These are phyloP conservation scores for Amesomyces nigricolor DNA, from an alignment of 2,329 filamentous ascomycete species.

Conservation along the genomic window DNA sequence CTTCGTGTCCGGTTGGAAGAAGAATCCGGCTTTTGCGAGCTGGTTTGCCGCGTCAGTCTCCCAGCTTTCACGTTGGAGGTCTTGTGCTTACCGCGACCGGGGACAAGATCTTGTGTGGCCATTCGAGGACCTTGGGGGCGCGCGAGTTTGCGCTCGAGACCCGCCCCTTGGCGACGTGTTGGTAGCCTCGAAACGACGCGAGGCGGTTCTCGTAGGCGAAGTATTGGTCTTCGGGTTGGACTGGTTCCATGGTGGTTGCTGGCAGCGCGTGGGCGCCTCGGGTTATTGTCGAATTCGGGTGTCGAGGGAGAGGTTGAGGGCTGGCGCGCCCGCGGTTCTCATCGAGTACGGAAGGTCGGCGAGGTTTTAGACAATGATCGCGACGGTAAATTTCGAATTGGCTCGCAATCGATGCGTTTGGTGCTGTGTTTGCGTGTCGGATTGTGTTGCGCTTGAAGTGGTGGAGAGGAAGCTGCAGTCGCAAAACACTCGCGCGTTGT, in stretches of 20 bases:
- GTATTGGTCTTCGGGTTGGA: conserved; percentile 18
- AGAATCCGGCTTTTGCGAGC: conserved; percentile 90
- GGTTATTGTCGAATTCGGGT: not conserved
- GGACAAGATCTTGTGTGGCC: conserved; percentile 70
- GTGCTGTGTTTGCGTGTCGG: not conserved
- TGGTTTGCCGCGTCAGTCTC: conserved; percentile 37
- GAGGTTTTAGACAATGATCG: not conserved
- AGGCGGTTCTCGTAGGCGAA: conserved; percentile 65
- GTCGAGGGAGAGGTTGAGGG: not conserved
- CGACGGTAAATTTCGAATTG: not conserved
- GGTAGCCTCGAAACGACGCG: conserved; percentile 66
- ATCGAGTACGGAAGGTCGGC: not conserved
- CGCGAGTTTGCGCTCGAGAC: conserved; percentile 56
- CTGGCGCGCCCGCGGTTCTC: not conserved
- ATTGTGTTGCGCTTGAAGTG: not conserved
- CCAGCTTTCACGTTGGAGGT: conserved; percentile 21
- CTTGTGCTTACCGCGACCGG: conserved; percentile 53
- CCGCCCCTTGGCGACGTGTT: conserved; percentile 62
- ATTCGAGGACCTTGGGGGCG: conserved; percentile 54
- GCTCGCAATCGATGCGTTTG: not conserved
- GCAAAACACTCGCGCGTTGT: conserved; percentile 9
- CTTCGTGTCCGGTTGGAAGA: conserved; percentile 68
- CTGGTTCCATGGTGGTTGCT: conserved; percentile 1
- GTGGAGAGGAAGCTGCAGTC: conserved; percentile 16
- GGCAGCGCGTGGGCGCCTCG: conserved; percentile 1